Base-by-base conservation (phyloP, 202 grass and related monocot species). In the Setaria viridis region DNA sequence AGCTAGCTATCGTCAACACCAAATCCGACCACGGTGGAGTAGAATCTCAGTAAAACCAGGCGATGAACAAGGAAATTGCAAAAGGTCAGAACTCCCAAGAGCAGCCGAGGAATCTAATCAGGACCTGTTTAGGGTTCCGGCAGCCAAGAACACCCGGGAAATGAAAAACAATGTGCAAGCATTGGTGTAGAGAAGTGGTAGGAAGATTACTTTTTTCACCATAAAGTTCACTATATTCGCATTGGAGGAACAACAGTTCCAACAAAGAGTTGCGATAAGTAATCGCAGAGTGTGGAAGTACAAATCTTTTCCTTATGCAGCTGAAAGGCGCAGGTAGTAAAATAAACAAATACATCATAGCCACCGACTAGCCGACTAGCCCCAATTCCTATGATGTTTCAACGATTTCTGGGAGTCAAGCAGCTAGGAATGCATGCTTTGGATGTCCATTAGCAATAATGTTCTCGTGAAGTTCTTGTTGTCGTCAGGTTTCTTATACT, bases 21-120 rank as follows among this genome's bases (percentile, higher is more conserved):
- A 66, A 84, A 84, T 39, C 62, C 54, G 72, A 79, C 12, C 48
- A 43, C 43, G 63, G 21, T 51, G 48, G 66, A 30, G 43, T 65
- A 81, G 64, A 58, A 48, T 56, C 66, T 49, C 35, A 76, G 62
- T 7, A 51, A 74, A 74, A 84, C 16, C 16, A 60, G 68, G 14
- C 25, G 79, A 70, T 12, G 7, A 9, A 33, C 33, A 30, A 77
- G 13, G 11, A 25, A 11, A 60, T 25, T 59, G 56, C 56, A 11
- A 21, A 21, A 21, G 58, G 21, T n/a, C n/a, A 60, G n/a, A 60
- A 11, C 58, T 30, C 58, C 21, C 41, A 35, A 73, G 49, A 39
- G 3, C 15, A 62, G 25, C 19, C 25, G 20, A 1, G 30, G 53
- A 67, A 53, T 80, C 37, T 46, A 73, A 46, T 1, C 35, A 78